These are phyloP conservation scores for Collariella sp. DNA, from an alignment of 495 filamentous ascomycete genomes.

Conservation along the genomic window DNA sequence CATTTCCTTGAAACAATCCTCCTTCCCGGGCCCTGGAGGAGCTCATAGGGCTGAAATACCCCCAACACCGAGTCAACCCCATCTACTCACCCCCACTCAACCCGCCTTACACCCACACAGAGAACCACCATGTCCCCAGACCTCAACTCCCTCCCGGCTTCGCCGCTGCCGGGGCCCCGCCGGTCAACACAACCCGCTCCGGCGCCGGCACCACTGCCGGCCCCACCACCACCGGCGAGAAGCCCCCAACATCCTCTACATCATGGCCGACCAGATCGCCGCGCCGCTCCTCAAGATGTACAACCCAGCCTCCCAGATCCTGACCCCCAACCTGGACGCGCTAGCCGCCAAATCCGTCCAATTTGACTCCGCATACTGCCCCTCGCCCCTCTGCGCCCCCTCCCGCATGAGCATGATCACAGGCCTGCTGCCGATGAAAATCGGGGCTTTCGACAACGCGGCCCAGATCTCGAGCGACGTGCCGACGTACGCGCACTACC, in stretches of 20 bases:
- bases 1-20: not conserved
- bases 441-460: conserved; percentile 82
- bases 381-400: conserved; percentile 78
- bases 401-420: conserved; percentile 85
- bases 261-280: conserved; percentile 90
- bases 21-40: not conserved
- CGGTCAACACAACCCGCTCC: conserved; percentile 6
- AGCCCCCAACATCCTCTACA: conserved; percentile 35
- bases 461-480: conserved; percentile 62
- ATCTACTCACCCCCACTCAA: not conserved
- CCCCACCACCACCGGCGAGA: not conserved
- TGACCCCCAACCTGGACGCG: conserved; percentile 77
- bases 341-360: conserved; percentile 68
- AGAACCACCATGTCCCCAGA: conserved; percentile 42
- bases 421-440: conserved; percentile 76
- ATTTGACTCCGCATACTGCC: conserved; percentile 86
- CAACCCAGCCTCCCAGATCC: conserved; percentile 69
- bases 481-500: conserved; percentile 82
- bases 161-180: conserved; percentile 17
- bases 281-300: conserved; percentile 78
- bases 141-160: conserved; percentile 43
- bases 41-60: conserved; percentile 9
- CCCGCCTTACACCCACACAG: not conserved
- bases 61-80: not conserved
- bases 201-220: conserved; percentile 1